Evolutionary conservation across 352 stramenopile genomes (phyloP).

Genomic region (Aphanomyces cochlioides): DNA sequence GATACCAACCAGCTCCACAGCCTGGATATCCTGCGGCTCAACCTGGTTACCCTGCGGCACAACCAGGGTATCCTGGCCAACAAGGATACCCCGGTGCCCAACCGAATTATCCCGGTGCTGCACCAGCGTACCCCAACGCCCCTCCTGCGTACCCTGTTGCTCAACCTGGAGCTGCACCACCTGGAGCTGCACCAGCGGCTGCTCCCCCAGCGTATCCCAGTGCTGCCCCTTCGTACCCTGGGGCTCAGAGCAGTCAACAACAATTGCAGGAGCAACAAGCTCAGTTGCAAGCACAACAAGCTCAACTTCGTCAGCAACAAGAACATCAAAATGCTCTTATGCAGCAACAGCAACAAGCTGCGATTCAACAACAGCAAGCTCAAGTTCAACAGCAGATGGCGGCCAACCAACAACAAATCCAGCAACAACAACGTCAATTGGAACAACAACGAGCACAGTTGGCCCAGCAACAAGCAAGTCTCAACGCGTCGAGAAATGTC

Average conservation of each 20-base stretch:
- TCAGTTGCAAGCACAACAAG: neutral
- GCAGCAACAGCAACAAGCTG: neutral
- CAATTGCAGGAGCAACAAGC: neutral
- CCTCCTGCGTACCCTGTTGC: neutral
- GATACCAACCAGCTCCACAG: slow-evolving; percentile 17
- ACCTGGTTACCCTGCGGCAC: slow-evolving; percentile 33
- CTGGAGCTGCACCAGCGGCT: neutral
- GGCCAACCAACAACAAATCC: neutral
- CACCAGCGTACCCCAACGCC: neutral
- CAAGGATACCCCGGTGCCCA: neutral
- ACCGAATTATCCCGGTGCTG: neutral
- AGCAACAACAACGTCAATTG: slow-evolving; percentile 17
- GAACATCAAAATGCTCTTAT: too few relatives aligned
- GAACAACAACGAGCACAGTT: slow-evolving; percentile 26
- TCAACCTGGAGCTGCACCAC: neutral
- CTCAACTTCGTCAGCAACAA: neutral
- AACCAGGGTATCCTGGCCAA: neutral
- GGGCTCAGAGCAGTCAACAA: neutral
- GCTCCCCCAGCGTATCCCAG: neutral
- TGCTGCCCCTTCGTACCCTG: neutral
- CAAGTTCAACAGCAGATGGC: slow-evolving; percentile 20
- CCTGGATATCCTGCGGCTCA: slow-evolving; percentile 25
- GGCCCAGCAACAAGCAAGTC: slow-evolving; percentile 27
- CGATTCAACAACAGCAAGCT: slow-evolving; percentile 16
- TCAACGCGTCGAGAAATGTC: slow-evolving; percentile 17